Evolutionary conservation across 805 yeast genomes (phyloP), one percentile per base, ranked within the genome.

Genomic region (Zygotorulaspora chibaensis): DNA sequence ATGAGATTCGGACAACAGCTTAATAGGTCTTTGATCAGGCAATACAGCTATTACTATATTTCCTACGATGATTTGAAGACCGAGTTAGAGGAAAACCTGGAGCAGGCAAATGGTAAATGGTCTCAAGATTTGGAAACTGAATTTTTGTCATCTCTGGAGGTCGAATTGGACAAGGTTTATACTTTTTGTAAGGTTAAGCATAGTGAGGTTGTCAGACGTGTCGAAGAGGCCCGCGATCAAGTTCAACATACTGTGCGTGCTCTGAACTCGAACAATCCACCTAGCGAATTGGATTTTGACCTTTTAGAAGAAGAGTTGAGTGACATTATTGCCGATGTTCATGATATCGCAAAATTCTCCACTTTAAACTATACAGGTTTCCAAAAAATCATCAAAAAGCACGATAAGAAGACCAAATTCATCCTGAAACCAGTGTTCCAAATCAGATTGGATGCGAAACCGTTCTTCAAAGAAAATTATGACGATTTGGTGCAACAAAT

Each of bases 1-100:
- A 93, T 93, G 97, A 91, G 90, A 76, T 93, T 93, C 61, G 99
- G 99, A 27, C 96, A 90, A 66, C 95, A 88, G 60, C 76, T 91
- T 57, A 82, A 87, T 64, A 83, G 86, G 55, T 86, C 96, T 44
- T 81, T 91, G 52, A 90, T 90, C 67, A 84, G 87, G 66, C 93
- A 88, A 67, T 90, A 90, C 69, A 79, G 84, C 55, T 88, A 84
- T 71, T 93, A 93, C 69, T 93, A 93, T 66, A 83, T 91, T 56
- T 77, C 88, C 42, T 91, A 91, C 62, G 97, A 91, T 69, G 96
- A 87, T 62, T 75, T 91, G 63, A 91, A 91, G 69, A 80, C 83
- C 55, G 84, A 81, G 53, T 70, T 93, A 61, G 84, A 87, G 59
- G 79, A 80, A 52, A 83, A 83, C 17, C 69, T 86, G 47, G 75